Percentiles rank a stretch among this genome's conserved stretches.
Conservation (phyloP, 768 basidiomycete genomes). For the Lyophyllum decastes region DNA sequence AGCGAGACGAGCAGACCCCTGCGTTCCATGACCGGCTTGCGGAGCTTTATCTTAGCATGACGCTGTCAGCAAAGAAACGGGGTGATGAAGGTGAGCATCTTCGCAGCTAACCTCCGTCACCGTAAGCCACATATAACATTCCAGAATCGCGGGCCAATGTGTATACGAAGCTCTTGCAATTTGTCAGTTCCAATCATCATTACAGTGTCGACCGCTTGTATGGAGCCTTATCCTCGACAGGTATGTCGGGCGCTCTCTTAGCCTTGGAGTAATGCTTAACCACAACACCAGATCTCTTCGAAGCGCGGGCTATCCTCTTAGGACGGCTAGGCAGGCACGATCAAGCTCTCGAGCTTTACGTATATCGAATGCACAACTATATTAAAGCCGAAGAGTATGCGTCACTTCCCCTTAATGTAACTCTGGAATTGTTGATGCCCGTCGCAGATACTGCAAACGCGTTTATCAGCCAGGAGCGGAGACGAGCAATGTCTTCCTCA, state of each 20-base stretch:
- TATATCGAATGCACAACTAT: constrained; percentile 83
- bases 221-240: constrained; percentile 77
- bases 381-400: constrained; percentile 86
- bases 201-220: constrained; percentile 83
- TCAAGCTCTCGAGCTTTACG: constrained; percentile 93
- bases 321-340: constrained; percentile 91
- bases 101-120: not conserved
- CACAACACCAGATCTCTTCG: constrained; percentile 66
- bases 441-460: constrained; percentile 83
- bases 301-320: constrained; percentile 89
- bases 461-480: constrained; percentile 62
- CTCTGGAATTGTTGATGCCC: not conserved
- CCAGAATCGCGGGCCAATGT: constrained; percentile 49
- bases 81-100: constrained; percentile 55
- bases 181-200: constrained; percentile 68
- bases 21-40: constrained; percentile 88
- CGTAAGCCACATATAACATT: not conserved
- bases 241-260: constrained; percentile 37
- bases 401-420: not conserved
- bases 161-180: constrained; percentile 74
- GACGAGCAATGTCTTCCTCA: constrained; percentile 73
- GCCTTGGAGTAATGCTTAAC: not conserved
- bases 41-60: constrained; percentile 80
- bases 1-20: constrained; percentile 64
- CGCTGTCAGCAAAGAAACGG: constrained; percentile 55